These are phyloP conservation scores for Arthrobotrys musiformis DNA, from an alignment of 2,329 filamentous ascomycete species.

Conservation along the genomic window DNA sequence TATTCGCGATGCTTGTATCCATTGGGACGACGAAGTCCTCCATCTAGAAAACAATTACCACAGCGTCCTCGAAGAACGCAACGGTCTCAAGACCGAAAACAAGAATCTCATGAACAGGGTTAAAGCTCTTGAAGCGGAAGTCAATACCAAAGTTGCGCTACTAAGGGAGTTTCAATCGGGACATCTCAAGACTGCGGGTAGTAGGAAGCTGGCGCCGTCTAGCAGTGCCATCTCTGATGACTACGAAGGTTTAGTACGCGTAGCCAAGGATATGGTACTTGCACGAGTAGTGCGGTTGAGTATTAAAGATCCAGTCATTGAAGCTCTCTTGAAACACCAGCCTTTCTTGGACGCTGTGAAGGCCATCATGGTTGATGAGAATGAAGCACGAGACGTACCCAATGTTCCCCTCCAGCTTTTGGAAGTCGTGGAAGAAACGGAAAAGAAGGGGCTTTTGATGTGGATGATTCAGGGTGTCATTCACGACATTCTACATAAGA, in stretches of 20 bases:
- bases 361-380: slow-evolving; percentile 21
- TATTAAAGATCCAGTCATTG: slow-evolving; percentile 29
- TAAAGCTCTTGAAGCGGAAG: slow-evolving; percentile 35
- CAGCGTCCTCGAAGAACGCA: slow-evolving; percentile 24
- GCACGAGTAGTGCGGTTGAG: slow-evolving; percentile 16
- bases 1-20: slow-evolving; percentile 28
- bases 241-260: slow-evolving; percentile 26
- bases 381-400: slow-evolving; percentile 7
- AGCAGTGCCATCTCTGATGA: slow-evolving; percentile 31
- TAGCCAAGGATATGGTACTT: slow-evolving; percentile 24
- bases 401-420: slow-evolving; percentile 26
- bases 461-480: slow-evolving; percentile 45
- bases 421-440: slow-evolving; percentile 24
- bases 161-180: slow-evolving; percentile 47
- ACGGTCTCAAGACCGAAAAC: slow-evolving; percentile 29
- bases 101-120: slow-evolving; percentile 32
- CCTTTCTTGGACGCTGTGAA: slow-evolving; percentile 39
- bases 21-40: slow-evolving; percentile 40
- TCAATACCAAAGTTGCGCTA: slow-evolving; percentile 32
- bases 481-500: slow-evolving; percentile 34
- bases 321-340: slow-evolving; percentile 15
- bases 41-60: slow-evolving; percentile 42
- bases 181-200: slow-evolving; percentile 41
- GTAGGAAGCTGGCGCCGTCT: slow-evolving; percentile 23
- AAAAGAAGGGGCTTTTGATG: slow-evolving; percentile 37